These are phyloP conservation scores for Anthostomella pinea DNA, from an alignment of 2,329 filamentous ascomycete species.

Conservation along the genomic window DNA sequence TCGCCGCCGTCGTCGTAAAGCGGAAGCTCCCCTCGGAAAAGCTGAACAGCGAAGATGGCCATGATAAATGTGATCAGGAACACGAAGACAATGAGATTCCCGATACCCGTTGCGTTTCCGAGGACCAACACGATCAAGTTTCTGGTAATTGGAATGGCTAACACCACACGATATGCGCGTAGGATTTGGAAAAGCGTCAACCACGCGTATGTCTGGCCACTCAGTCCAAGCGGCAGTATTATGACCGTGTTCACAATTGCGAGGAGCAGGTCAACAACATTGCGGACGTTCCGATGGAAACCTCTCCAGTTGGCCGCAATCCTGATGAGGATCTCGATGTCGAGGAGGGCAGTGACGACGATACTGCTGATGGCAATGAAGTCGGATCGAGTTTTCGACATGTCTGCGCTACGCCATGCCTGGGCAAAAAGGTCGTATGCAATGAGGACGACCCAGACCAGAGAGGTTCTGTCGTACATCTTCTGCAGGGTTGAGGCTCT, in stretches of 20 bases:
- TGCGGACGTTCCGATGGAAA: slow-evolving; percentile 72
- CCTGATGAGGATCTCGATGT: slow-evolving; percentile 79
- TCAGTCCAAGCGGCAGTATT: slow-evolving; percentile 72
- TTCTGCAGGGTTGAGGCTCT: slow-evolving; percentile 57
- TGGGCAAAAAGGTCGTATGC: slow-evolving; percentile 76
- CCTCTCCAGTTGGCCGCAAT: slow-evolving; percentile 75
- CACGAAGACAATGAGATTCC: slow-evolving; percentile 93
- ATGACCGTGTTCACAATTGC: slow-evolving; percentile 82
- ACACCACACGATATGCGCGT: slow-evolving; percentile 84
- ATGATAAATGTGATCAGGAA: slow-evolving; percentile 93
- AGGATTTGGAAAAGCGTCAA: slow-evolving; percentile 91
- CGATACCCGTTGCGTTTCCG: slow-evolving; percentile 86
- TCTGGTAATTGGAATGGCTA: slow-evolving; percentile 83
- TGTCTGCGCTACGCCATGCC: slow-evolving; percentile 70
- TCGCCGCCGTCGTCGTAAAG: slow-evolving; percentile 58
- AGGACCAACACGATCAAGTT: slow-evolving; percentile 85
- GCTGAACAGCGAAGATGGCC: slow-evolving; percentile 87
- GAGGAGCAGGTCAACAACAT: slow-evolving; percentile 76
- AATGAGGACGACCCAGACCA: slow-evolving; percentile 80
- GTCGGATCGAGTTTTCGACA: slow-evolving; percentile 56
- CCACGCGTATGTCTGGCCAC: slow-evolving; percentile 75
- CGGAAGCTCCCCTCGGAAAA: slow-evolving; percentile 85
- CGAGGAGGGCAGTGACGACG: slow-evolving; percentile 71
- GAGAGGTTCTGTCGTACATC: slow-evolving; percentile 69
- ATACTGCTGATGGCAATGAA: slow-evolving; percentile 75